Percentiles rank a stretch among this genome's conserved stretches.
These are phyloP conservation scores for Sphaerulina musiva DNA, from an alignment of 2,329 filamentous ascomycete species.

Conservation along the genomic window DNA sequence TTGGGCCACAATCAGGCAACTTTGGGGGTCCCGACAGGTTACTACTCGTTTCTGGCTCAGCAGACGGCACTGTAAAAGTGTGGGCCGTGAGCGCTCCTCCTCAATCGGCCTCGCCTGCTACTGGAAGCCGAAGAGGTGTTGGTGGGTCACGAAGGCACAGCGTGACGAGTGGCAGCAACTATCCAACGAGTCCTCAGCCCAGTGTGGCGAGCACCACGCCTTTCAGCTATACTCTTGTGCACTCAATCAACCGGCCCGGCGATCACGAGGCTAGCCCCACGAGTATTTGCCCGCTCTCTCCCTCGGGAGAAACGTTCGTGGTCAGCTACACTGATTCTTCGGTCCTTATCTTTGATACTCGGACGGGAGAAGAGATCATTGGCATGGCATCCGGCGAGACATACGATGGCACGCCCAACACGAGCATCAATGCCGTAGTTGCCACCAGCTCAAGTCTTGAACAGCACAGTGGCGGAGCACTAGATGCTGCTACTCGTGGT, in stretches of 20 bases:
- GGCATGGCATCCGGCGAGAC: constrained; percentile 92
- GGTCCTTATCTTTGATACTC: constrained; percentile 85
- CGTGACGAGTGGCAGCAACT: constrained; percentile 88
- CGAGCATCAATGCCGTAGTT: constrained; percentile 82
- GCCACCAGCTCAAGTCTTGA: constrained; percentile 73
- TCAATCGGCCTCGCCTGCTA: constrained; percentile 73
- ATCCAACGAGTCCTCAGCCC: constrained; percentile 83
- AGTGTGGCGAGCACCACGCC: constrained; percentile 77
- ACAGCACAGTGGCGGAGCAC: constrained; percentile 46
- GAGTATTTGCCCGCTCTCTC: constrained; percentile 82
- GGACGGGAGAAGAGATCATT: constrained; percentile 83
- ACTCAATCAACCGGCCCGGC: constrained; percentile 66
- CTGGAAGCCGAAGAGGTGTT: constrained; percentile 59
- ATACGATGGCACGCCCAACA: constrained; percentile 78
- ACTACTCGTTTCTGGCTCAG: constrained; percentile 81
- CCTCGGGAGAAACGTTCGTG: constrained; percentile 79
- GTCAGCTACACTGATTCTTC: constrained; percentile 88
- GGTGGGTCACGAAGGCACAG: constrained; percentile 80
- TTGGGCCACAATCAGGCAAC: constrained; percentile 58
- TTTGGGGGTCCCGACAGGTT: constrained; percentile 81
- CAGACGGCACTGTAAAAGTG: constrained; percentile 84
- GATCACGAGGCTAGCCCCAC: constrained; percentile 62
- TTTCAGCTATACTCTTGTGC: constrained; percentile 81
- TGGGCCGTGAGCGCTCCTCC: constrained; percentile 93
- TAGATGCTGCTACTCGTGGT: constrained; percentile 54